A percentile compares a stretch with the other conserved stretches of the same genome.
These are phyloP conservation scores for Pseudonitzschia delicatissima DNA, from an alignment of 108 stramenopile species.

Conservation along the genomic window DNA sequence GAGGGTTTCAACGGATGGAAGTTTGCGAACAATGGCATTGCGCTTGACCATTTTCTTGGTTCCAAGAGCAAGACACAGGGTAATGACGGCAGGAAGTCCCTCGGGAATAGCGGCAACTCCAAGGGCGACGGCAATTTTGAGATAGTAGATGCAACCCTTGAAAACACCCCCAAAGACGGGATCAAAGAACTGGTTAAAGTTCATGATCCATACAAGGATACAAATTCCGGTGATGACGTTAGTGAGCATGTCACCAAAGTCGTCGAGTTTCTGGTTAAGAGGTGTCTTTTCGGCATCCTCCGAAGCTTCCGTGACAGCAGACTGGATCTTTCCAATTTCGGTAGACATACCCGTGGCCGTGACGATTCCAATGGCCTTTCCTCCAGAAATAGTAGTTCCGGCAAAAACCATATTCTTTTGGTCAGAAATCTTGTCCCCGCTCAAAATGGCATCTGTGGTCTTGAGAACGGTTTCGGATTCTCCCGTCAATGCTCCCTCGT, in stretches of 20 bases:
- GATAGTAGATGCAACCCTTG: slow-evolving; percentile 11
- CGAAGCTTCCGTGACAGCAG: slow-evolving; percentile 71
- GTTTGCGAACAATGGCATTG: slow-evolving; percentile 88
- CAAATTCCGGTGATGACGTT: slow-evolving; percentile 72
- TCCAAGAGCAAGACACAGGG: slow-evolving; percentile 87
- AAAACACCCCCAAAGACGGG: slow-evolving; percentile 27
- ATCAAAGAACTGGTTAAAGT: slow-evolving; percentile 56
- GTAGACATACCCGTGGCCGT: slow-evolving; percentile 82
- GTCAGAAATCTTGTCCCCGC: slow-evolving; percentile 55
- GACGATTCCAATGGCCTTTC: slow-evolving; percentile 83
- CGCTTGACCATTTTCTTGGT: slow-evolving; percentile 83
- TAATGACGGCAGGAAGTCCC: slow-evolving; percentile 95
- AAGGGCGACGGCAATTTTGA: slow-evolving; percentile 77
- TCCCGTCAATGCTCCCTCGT: slow-evolving; percentile 92
- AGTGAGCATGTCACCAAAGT: slow-evolving; percentile 82
- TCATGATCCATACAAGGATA: slow-evolving; percentile 67
- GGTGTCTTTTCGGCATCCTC: slow-evolving; percentile 81
- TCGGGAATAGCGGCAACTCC: slow-evolving; percentile 98
- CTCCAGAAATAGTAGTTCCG: slow-evolving; percentile 89
- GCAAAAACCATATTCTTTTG: slow-evolving; percentile 85
- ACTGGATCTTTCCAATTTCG: slow-evolving; percentile 95
- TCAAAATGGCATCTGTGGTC: slow-evolving; percentile 48
- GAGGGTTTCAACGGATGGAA: slow-evolving; percentile 96
- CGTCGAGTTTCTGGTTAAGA: slow-evolving; percentile 88
- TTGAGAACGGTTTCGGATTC: slow-evolving; percentile 90